These are phyloP conservation scores for Rhynchospora tenuis DNA, from an alignment of 176 grass and related monocot species.

Conservation along the genomic window DNA sequence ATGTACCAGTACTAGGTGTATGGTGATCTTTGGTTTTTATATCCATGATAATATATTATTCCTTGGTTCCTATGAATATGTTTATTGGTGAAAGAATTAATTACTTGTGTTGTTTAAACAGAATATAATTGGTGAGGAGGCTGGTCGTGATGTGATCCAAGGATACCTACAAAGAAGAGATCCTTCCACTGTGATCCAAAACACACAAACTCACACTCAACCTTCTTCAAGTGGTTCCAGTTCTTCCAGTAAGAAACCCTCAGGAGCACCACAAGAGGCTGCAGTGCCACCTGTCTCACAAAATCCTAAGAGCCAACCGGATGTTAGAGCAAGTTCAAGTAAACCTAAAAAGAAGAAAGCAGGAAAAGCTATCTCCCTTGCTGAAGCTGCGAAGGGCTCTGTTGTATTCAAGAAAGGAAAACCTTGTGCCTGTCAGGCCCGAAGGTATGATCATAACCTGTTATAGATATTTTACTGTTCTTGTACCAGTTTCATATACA, in stretches of 20 bases:
- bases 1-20: not conserved
- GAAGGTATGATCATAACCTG: slow-evolving; percentile 40
- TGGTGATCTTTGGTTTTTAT: not conserved
- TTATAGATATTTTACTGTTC: not conserved
- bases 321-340: slow-evolving; percentile 40
- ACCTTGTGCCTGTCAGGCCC: slow-evolving; percentile 91
- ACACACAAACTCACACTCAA: slow-evolving; percentile 50
- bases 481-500: not conserved
- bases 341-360: slow-evolving; percentile 64
- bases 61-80: not conserved
- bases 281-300: slow-evolving; percentile 32
- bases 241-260: slow-evolving; percentile 54
- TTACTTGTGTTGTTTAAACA: slow-evolving; percentile 21
- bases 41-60: not conserved
- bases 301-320: slow-evolving; percentile 49
- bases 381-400: slow-evolving; percentile 81
- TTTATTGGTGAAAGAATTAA: not conserved
- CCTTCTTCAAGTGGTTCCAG: slow-evolving; percentile 40
- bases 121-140: slow-evolving; percentile 86
- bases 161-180: slow-evolving; percentile 78
- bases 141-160: slow-evolving; percentile 59
- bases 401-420: slow-evolving; percentile 95
- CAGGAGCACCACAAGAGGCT: slow-evolving; percentile 43
- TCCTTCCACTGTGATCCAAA: slow-evolving; percentile 33
- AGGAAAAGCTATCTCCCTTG: slow-evolving; percentile 65